phyloP scores from a whole-genome alignment of 2,329 filamentous ascomycete genomes.

The Berkeleyomyces basicola region DNA sequence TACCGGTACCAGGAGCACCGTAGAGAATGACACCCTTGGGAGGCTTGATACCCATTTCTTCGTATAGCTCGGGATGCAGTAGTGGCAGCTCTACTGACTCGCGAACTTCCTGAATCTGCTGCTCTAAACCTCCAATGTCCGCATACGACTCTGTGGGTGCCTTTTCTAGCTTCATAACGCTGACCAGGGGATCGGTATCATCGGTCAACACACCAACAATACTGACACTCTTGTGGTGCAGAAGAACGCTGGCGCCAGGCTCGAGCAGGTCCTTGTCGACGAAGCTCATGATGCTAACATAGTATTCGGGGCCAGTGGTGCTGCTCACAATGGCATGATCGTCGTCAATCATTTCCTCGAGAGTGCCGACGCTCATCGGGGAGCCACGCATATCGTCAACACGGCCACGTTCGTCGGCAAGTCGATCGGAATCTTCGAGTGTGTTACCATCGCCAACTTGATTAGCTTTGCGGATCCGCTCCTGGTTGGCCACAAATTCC shows the following conservation, averaged over 20 bases:
- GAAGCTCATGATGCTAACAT: slow-evolving; percentile 99
- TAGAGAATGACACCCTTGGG: slow-evolving; percentile 99
- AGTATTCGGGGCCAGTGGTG: slow-evolving; percentile 94
- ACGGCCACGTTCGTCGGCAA: slow-evolving; percentile 84
- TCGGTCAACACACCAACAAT: slow-evolving; percentile 96
- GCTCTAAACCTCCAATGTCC: slow-evolving; percentile 90
- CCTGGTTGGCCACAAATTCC: slow-evolving; percentile 98
- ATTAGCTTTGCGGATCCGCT: slow-evolving; percentile 86
- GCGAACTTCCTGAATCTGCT: slow-evolving; percentile 91
- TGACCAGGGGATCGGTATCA: slow-evolving; percentile 86
- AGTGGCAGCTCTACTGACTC: slow-evolving; percentile 93
- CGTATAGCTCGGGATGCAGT: slow-evolving; percentile 90
- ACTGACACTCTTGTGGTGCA: slow-evolving; percentile 96
- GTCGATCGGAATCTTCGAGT: slow-evolving; percentile 59
- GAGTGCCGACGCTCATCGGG: slow-evolving; percentile 93
- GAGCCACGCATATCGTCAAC: slow-evolving; percentile 98
- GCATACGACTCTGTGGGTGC: slow-evolving; percentile 96
- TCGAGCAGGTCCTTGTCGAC: slow-evolving; percentile 97
- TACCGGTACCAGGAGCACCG: slow-evolving; percentile 90
- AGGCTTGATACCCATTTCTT: slow-evolving; percentile 99
- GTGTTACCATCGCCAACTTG: slow-evolving; percentile 57
- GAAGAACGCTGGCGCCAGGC: slow-evolving; percentile 81
- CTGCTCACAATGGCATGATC: slow-evolving; percentile 98
- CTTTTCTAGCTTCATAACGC: slow-evolving; percentile 99
- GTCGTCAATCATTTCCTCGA: slow-evolving; percentile 98